These are phyloP conservation scores for Cyanidioschyzon merolae DNA, from an alignment of 23 red algal genomes.

Conservation along the genomic window DNA sequence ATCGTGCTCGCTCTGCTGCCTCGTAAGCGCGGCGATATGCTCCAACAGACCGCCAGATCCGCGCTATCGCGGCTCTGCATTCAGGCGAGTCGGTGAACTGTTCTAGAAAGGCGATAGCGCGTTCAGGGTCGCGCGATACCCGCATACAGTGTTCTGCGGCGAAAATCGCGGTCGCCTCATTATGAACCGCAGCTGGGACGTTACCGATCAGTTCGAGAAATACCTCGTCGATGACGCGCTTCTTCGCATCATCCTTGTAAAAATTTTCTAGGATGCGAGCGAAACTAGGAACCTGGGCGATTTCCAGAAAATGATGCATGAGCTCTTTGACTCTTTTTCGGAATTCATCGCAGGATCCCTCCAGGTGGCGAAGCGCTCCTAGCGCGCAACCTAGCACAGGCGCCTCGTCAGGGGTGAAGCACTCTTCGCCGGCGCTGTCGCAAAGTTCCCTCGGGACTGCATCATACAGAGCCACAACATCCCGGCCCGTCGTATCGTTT, in stretches of 20 bases:
- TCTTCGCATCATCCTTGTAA: conserved; percentile 55
- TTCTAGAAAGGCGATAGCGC: not conserved
- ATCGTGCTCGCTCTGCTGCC: conserved; percentile 52
- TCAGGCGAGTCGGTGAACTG: not conserved
- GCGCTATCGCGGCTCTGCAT: not conserved
- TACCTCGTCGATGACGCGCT: conserved; percentile 27
- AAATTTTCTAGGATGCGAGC: conserved; percentile 57
- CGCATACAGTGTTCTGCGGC: not conserved
- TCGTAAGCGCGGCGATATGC: conserved; percentile 29
- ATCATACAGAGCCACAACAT: not conserved
- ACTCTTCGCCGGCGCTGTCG: not conserved
- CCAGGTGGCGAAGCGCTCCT: conserved; percentile 17
- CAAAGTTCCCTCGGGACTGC: not conserved
- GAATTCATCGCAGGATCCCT: conserved; percentile 27
- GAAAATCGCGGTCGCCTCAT: not conserved
- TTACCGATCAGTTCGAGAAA: conserved; percentile 18
- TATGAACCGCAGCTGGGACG: not conserved
- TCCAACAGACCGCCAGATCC: not conserved
- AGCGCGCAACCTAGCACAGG: not conserved
- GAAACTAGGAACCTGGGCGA: conserved; percentile 45
- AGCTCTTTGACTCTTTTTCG: conserved; percentile 34
- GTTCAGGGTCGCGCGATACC: not conserved
- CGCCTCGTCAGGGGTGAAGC: not conserved
- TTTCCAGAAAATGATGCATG: conserved; percentile 49
- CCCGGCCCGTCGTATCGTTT: not conserved